A percentile compares a stretch with the other conserved stretches of the same genome.
Conservation (phyloP, 371 early-diverging fungal genomes). For the Batkoa obscura region DNA sequence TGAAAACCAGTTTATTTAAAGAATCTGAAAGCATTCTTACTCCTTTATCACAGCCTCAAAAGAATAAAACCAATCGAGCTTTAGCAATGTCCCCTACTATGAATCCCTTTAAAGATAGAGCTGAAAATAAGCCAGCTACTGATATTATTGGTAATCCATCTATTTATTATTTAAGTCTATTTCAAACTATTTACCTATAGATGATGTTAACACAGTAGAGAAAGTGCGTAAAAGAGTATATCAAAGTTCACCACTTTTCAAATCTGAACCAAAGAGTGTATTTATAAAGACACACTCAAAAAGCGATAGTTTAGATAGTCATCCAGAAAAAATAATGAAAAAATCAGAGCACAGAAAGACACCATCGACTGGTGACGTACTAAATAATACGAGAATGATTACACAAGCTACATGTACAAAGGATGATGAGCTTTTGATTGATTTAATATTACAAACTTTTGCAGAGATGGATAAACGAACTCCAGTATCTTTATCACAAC, state of each 20-base stretch:
- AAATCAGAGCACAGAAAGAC: not conserved
- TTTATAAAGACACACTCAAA: not conserved
- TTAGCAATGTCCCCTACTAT: not conserved
- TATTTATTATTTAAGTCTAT: not conserved
- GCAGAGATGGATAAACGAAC: constrained; percentile 2
- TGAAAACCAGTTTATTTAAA: no score
- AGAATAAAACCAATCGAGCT: not conserved
- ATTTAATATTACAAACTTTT: constrained; percentile 3
- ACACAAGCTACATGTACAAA: not conserved
- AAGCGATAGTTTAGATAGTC: not conserved
- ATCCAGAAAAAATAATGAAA: not conserved
- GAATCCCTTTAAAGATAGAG: not conserved
- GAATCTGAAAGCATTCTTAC: no score
- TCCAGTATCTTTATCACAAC: not conserved
- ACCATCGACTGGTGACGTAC: not conserved
- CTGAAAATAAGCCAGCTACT: not conserved
- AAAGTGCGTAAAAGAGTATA: not conserved
- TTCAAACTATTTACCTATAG: not conserved
- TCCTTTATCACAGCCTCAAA: not conserved
- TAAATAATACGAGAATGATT: not conserved
- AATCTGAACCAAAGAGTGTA: not conserved
- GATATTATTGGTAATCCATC: not conserved
- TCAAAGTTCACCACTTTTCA: not conserved
- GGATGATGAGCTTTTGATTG: constrained; percentile 5
- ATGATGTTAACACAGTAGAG: not conserved